These are phyloP conservation scores for Saprolegnia parasitica DNA, from an alignment of 352 stramenopile genomes.

Conservation along the genomic window DNA sequence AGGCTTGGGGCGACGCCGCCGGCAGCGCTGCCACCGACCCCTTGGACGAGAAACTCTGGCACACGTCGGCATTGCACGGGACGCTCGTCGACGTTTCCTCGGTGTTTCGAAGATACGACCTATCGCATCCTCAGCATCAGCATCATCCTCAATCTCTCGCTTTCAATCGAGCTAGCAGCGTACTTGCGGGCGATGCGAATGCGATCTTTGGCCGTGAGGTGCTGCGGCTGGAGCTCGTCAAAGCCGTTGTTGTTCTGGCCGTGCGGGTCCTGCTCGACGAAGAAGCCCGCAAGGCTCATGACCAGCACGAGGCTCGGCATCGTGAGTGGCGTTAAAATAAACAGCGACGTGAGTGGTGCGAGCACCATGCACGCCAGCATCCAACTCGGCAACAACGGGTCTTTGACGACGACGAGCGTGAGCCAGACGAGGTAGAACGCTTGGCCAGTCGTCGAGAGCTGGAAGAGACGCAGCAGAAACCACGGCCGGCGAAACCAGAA, in stretches of 20 bases:
- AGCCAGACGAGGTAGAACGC: constrained; percentile 85
- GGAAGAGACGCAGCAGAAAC: constrained; percentile 70
- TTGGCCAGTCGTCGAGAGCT: constrained; percentile 82
- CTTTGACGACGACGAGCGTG: constrained; percentile 46
- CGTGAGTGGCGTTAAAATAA: constrained; percentile 75
- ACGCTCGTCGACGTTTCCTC: not conserved
- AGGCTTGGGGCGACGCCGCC: not conserved
- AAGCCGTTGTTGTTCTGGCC: constrained; percentile 3
- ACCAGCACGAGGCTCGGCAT: constrained; percentile 85
- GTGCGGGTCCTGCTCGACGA: constrained; percentile 64
- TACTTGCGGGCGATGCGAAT: constrained; percentile 19
- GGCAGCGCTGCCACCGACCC: not conserved
- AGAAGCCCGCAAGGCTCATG: constrained; percentile 83
- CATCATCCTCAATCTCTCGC: not conserved
- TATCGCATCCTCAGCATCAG: not conserved
- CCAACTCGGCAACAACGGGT: constrained; percentile 41
- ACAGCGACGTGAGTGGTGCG: constrained; percentile 58
- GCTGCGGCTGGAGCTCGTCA: not conserved
- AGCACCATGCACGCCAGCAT: constrained; percentile 53
- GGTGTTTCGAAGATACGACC: constrained; percentile 6
- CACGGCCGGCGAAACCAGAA: constrained; percentile 80
- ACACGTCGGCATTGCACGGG: not conserved
- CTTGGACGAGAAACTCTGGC: not conserved
- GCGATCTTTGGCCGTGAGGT: constrained; percentile 25
- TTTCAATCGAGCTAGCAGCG: too few species aligned